Evolutionary conservation across 495 filamentous ascomycete genomes (phyloP).

Genomic region (Aspergillus nanangensis): DNA sequence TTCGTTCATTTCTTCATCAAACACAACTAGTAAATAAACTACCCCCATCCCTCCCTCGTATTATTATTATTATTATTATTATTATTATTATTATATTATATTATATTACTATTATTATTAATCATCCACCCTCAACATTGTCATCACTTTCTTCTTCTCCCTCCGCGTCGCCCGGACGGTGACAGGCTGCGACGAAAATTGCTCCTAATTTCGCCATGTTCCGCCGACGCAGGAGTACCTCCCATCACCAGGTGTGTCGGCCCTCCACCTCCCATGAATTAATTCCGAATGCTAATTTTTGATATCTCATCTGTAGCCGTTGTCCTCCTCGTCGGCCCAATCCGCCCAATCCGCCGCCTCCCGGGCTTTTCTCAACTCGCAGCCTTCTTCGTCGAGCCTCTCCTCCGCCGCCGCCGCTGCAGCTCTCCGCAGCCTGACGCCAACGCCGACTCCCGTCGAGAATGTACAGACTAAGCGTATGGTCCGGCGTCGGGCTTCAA

Average conservation of each 20-base stretch:
- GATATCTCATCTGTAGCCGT: slow-evolving; percentile 42
- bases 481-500: slow-evolving; percentile 62
- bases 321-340: slow-evolving; percentile 57
- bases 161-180: neutral
- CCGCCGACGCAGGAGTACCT: slow-evolving; percentile 46
- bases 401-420: slow-evolving; percentile 82
- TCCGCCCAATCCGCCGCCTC: slow-evolving; percentile 71
- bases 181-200: slow-evolving; percentile 2
- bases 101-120: too few species aligned
- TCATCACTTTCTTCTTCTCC: neutral
- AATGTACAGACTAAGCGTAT: slow-evolving; percentile 86
- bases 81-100: too few species aligned
- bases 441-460: slow-evolving; percentile 70
- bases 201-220: slow-evolving; percentile 40
- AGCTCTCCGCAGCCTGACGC: slow-evolving; percentile 70
- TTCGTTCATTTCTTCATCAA: neutral
- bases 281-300: neutral
- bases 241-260: slow-evolving; percentile 50
- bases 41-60: neutral
- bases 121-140: neutral
- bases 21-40: neutral
- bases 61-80: too few species aligned
- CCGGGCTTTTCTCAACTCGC: slow-evolving; percentile 70
- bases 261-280: neutral
- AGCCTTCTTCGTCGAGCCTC: slow-evolving; percentile 58